Base-by-base conservation (phyloP, 441 rosid species). In the Gossypium gossypioides region DNA sequence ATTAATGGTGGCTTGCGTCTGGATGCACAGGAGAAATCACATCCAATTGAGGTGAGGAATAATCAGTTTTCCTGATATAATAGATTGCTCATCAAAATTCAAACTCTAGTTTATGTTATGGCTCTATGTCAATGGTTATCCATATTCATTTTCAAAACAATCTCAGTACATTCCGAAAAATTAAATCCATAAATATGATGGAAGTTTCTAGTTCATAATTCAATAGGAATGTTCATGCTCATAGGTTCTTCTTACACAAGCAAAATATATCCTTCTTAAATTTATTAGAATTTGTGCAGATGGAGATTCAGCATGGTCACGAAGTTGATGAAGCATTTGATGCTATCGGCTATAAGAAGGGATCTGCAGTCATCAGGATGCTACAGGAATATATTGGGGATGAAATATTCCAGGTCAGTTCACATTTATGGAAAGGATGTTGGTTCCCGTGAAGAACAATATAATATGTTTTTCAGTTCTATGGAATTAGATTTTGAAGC, bases 281-380 rank as follows among this genome's bases (percentile, higher is more conserved):
- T 50, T 1, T 27, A 9, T 37, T 15, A 42, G 16, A 40, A 3
- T 50, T 10, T 27, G 1, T 68, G 0, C 59, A 92, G 98, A 97
- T 92, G 74, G 98, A 92, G 69, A 79, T 95, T 71, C 86, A 89
- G 75, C 97, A 91, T 76, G 97, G 91, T 78, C 78, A 85, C 76
- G 94, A 89, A 77, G 84, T 92, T 54, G 91, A 89, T 74, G 99
- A 95, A 79, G 89, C 88, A 73, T 95, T 95, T 80, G 98, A 95
- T 81, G 90, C 95, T 6, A 92, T 95, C 76, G 91, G 99, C 81
- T 95, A 95, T 75, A 79, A 79, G 72, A 95, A 95, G 82, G 97
- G 99, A 76, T 94, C 99, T 29, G 86, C 96, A 72, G 91, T 95
- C 21, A 95, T 95, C 75, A 90, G 88, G 69, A 95, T 92, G 99